These are phyloP conservation scores for Cladochytrium replicatum DNA, from an alignment of 192 early-diverging fungal genomes.

Conservation along the genomic window DNA sequence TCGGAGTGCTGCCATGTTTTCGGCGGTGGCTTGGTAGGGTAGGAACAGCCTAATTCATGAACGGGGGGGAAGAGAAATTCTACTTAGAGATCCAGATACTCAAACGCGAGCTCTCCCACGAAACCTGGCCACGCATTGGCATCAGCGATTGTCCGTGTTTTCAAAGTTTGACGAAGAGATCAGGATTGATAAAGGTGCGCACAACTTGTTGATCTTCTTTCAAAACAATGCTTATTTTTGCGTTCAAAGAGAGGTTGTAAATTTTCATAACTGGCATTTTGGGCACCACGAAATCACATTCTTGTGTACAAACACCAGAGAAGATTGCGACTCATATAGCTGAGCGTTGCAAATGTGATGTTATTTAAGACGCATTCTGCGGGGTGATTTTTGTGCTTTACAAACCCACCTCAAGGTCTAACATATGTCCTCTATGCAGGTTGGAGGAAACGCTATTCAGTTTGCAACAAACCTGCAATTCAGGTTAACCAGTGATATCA, in stretches of 20 bases:
- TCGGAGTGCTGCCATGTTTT: no score
- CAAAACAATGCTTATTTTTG: not conserved
- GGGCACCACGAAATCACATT: not conserved
- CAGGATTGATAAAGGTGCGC: constrained; percentile 74
- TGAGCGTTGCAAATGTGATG: constrained; percentile 46
- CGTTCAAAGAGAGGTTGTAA: not conserved
- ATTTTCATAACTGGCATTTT: not conserved
- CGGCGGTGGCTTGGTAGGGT: no score
- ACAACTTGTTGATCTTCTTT: constrained; percentile 2
- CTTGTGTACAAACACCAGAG: constrained; percentile 81
- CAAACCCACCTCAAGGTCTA: not conserved
- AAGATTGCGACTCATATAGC: constrained; percentile 72
- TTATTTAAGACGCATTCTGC: constrained; percentile 87
- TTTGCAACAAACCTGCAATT: constrained; percentile 81
- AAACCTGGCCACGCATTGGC: constrained; percentile 66
- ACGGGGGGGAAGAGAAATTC: no score
- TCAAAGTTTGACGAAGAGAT: constrained; percentile 78
- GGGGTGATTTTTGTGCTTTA: constrained; percentile 45
- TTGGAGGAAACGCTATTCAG: constrained; percentile 91
- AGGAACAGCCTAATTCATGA: no score
- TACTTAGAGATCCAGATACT: no score
- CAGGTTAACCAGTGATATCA: constrained; percentile 31
- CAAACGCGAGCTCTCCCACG: constrained; percentile 14
- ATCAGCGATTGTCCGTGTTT: constrained; percentile 73
- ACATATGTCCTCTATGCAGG: constrained; percentile 13